Evolutionary conservation across 441 rosid species (phyloP).

Genomic region (Hura crepitans): DNA sequence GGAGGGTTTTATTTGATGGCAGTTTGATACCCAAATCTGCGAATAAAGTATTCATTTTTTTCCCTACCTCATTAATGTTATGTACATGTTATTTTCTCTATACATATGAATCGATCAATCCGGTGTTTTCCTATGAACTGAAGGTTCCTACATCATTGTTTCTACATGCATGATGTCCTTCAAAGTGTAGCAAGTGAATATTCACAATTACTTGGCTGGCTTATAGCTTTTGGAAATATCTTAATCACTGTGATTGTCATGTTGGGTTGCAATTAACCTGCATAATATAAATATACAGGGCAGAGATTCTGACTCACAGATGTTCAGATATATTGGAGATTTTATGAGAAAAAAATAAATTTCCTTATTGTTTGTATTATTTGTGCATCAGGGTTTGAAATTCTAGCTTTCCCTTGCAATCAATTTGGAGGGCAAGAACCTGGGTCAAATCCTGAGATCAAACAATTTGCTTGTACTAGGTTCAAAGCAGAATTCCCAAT

Average conservation of each 20-base stretch:
- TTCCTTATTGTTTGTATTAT: not conserved
- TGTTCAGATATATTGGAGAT: not conserved
- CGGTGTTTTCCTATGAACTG: not conserved
- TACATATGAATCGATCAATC: not conserved
- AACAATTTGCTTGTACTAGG: conserved; percentile 59
- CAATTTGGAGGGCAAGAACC: conserved; percentile 89
- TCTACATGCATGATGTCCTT: not conserved
- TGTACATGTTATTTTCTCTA: not conserved
- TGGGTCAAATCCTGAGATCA: conserved; percentile 69
- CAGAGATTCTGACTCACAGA: not conserved
- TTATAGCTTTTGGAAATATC: not conserved
- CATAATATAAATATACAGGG: not conserved
- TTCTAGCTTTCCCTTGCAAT: conserved; percentile 95
- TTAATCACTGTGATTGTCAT: not conserved
- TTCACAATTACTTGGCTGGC: not conserved
- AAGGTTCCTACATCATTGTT: no score
- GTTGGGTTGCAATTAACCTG: not conserved
- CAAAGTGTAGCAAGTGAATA: not conserved
- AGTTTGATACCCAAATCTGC: not conserved
- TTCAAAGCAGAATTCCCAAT: conserved; percentile 91
- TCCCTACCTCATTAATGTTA: not conserved
- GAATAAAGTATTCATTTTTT: not conserved
- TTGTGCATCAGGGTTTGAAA: conserved; percentile 58
- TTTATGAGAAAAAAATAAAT: not conserved
- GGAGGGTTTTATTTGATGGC: not conserved